phyloP scores from a whole-genome alignment of 2,329 filamentous ascomycete species.

The Graphilbum sp. region DNA sequence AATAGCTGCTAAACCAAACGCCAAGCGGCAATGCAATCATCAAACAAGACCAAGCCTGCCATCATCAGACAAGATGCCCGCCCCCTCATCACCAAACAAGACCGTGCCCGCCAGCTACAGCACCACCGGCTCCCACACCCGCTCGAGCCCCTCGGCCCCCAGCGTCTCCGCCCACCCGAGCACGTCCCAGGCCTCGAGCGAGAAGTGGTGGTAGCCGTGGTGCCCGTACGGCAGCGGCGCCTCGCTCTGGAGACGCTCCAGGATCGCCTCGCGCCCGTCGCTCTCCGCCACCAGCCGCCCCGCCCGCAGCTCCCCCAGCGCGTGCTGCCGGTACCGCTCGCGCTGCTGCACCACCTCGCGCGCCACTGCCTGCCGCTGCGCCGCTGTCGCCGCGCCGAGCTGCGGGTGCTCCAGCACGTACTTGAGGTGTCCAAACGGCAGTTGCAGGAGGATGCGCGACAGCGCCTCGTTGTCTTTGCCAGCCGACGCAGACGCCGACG shows the following conservation, averaged over 20 bases:
- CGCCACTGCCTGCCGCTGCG: neutral
- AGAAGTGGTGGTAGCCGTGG: neutral
- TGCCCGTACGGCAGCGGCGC: slow-evolving; percentile 4
- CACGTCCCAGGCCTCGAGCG: slow-evolving; percentile 8
- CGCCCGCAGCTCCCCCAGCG: slow-evolving; percentile 17
- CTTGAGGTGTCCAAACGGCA: slow-evolving; percentile 53
- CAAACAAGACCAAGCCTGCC: no score
- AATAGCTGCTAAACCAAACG: neutral
- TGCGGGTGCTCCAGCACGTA: slow-evolving; percentile 44
- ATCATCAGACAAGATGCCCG: no score
- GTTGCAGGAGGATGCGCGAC: slow-evolving; percentile 51
- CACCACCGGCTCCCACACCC: neutral
- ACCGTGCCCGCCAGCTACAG: no score
- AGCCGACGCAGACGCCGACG: no score
- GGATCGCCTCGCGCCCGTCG: slow-evolving; percentile 2
- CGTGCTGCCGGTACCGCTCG: slow-evolving; percentile 35
- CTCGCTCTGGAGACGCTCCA: slow-evolving; percentile 3
- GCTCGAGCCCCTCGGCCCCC: neutral
- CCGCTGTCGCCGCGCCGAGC: slow-evolving; percentile 21
- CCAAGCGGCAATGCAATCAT: neutral
- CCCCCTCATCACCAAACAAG: no score
- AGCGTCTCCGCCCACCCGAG: slow-evolving; percentile 9
- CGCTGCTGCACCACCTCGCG: slow-evolving; percentile 36
- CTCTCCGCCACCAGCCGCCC: neutral
- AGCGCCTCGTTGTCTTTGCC: no score